These are phyloP conservation scores for Tripterygium wilfordii DNA, from an alignment of 177 flowering plant genomes.

Conservation along the genomic window DNA sequence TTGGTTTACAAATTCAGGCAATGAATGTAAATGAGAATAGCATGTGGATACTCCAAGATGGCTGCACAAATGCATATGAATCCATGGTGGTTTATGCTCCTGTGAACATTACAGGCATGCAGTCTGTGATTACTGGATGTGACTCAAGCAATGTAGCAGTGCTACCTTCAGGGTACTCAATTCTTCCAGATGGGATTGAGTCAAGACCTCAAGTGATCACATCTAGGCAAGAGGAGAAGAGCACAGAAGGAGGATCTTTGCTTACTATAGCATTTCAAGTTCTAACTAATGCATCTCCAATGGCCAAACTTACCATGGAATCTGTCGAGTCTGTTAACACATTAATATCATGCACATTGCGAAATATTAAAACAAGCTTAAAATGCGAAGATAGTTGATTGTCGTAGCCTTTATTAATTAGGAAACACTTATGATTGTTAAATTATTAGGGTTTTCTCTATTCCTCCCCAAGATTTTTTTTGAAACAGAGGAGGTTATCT, in stretches of 20 bases:
- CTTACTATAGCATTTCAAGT: conserved; percentile 83
- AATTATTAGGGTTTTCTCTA: conserved; percentile 10
- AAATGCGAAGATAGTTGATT: conserved; percentile 74
- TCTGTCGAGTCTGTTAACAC: conserved; percentile 72
- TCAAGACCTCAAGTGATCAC: conserved; percentile 74
- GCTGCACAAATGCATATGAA: conserved; percentile 73
- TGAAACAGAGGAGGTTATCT: too few relatives aligned
- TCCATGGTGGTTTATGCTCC: conserved; percentile 78
- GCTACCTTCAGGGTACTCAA: conserved; percentile 86
- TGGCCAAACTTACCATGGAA: conserved; percentile 61
- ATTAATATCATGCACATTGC: conserved; percentile 64
- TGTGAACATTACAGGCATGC: conserved; percentile 65
- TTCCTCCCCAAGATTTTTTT: too few relatives aligned
- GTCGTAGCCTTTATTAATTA: conserved; percentile 2
- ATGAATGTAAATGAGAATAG: conserved; percentile 51
- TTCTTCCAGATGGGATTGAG: conserved; percentile 83
- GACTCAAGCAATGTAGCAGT: conserved; percentile 72
- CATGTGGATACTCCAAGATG: conserved; percentile 84
- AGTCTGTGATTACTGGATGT: conserved; percentile 81
- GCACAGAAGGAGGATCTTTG: conserved; percentile 74
- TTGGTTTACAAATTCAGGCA: too few relatives aligned
- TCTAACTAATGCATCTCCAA: conserved; percentile 54
- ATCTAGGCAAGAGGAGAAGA: conserved; percentile 67
- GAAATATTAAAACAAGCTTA: conserved; percentile 72
- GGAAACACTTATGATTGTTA: conserved; percentile 14